Percentiles rank a stretch among this genome's conserved stretches.
These are phyloP conservation scores for Stipa capillata DNA, from an alignment of 176 grass and related monocot species.

Conservation along the genomic window DNA sequence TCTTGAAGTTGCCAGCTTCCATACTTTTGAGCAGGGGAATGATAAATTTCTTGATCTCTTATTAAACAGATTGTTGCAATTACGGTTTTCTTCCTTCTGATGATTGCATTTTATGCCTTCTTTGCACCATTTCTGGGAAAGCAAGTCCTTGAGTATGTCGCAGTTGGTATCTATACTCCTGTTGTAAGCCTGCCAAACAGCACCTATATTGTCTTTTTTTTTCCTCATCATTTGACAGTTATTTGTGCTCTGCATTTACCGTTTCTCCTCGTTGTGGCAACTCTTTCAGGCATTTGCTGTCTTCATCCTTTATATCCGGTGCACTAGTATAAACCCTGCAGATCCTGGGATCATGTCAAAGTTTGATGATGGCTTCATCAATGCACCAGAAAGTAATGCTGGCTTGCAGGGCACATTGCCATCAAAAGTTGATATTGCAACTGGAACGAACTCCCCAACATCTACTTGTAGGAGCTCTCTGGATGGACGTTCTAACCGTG, in stretches of 20 bases:
- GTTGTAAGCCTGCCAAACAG: constrained; percentile 42
- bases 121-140: constrained; percentile 78
- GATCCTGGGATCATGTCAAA: constrained; percentile 81
- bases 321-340: constrained; percentile 88
- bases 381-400: constrained; percentile 28
- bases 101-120: constrained; percentile 76
- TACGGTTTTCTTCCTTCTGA: constrained; percentile 76
- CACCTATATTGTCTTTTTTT: not conserved
- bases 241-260: not conserved
- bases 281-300: constrained; percentile 61
- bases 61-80: constrained; percentile 64
- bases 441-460: constrained; percentile 31
- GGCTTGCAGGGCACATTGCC: constrained; percentile 27
- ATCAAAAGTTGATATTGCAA: constrained; percentile 17
- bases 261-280: constrained; percentile 1
- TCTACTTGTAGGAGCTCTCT: constrained; percentile 51
- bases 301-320: constrained; percentile 79
- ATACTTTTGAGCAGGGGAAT: not conserved
- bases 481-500: constrained; percentile 31
- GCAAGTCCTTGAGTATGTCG: constrained; percentile 38
- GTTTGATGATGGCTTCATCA: constrained; percentile 44
- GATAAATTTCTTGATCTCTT: not conserved
- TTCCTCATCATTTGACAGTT: constrained; percentile 1
- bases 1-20: not conserved
- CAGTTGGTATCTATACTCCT: constrained; percentile 51